Evolutionary conservation across 129 eudicot genomes (phyloP), one percentile per base, ranked within the genome.

Genomic region (Pseudognaphalium luteoalbum): DNA sequence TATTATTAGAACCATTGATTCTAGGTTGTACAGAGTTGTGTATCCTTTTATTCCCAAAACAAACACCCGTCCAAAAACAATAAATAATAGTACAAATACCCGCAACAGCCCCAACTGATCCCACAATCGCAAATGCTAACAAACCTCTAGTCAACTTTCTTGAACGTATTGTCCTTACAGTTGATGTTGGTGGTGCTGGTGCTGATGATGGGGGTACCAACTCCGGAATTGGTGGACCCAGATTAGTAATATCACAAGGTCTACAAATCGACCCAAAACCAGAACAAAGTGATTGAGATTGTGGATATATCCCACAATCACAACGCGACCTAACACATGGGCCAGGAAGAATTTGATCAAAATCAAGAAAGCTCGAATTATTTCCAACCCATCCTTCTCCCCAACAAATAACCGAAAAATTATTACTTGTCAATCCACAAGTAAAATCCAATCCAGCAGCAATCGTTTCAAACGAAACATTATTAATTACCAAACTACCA

Each of bases 21-120:
- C 93, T 91, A 5, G 99, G 99, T 34, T 91, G 97, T 29, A 94
- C 99, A 1, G 99, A 94, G 70, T 86, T 94, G 70, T 94, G 97
- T 63, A 94, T 81, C 84, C 87, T 94, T 81, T 94, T 94, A 60
- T 92, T 85, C 58, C 99, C 99, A 75, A 82, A 91, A 76, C 92
- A 77, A 77, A 84, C 64, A 22, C 80, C 80, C 44, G 73, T 72
- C 85, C 87, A 81, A 11, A 84, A 50, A 68, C 79, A 80, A 28
- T 78, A 87, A 8, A 76, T 25, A 35, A 87, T n/a, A 29, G 83
- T 73, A 28, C 72, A 84, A 9, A 87, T 66, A 10, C 88, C 88
- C 0, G 81, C 84, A 34, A 87, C 81, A 39, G 70, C 82, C 14
- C 91, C 88, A n/a, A 87, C 41, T 1, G 81, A 69, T 9, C 91